Evolutionary conservation across 2,329 filamentous ascomycete species (phyloP).

Genomic region (Venturia carpophila): DNA sequence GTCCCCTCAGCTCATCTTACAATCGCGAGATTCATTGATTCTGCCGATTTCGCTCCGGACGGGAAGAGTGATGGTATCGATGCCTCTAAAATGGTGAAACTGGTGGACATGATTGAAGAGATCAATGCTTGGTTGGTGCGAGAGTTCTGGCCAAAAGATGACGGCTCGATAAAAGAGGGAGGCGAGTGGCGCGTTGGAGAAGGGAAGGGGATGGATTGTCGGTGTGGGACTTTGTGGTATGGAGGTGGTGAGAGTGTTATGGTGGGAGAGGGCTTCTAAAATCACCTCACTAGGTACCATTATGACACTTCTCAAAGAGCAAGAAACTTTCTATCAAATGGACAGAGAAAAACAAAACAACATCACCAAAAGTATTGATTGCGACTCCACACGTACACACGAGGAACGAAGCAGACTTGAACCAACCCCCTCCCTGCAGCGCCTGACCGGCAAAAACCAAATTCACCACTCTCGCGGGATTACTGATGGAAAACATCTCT

Average conservation of each 20-base stretch:
- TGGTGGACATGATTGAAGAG: conserved; percentile 63
- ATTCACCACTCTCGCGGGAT: too few species aligned
- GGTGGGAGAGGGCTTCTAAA: conserved; percentile 43
- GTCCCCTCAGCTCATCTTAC: conserved; percentile 88
- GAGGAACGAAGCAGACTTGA: too few species aligned
- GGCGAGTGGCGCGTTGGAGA: conserved; percentile 85
- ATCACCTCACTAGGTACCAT: too few species aligned
- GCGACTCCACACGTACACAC: too few species aligned
- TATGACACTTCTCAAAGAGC: too few species aligned
- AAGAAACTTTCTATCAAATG: too few species aligned
- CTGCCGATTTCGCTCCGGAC: conserved; percentile 47
- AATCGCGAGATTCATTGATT: conserved; percentile 68
- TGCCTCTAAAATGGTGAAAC: conserved; percentile 50
- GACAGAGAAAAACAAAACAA: neutral
- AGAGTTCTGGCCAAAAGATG: conserved; percentile 58
- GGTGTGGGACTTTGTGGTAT: conserved; percentile 77
- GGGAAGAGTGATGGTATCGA: conserved; percentile 29
- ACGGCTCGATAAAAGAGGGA: conserved; percentile 36
- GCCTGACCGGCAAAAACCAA: too few species aligned
- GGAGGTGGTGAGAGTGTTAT: conserved; percentile 62
- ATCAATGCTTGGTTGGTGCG: conserved; percentile 68
- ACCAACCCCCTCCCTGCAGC: too few species aligned
- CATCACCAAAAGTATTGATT: neutral
- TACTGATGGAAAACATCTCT: too few species aligned
- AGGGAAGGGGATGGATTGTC: conserved; percentile 69